These are phyloP conservation scores for Teratosphaeria viscida DNA, from an alignment of 2,329 filamentous ascomycete species.

Conservation along the genomic window DNA sequence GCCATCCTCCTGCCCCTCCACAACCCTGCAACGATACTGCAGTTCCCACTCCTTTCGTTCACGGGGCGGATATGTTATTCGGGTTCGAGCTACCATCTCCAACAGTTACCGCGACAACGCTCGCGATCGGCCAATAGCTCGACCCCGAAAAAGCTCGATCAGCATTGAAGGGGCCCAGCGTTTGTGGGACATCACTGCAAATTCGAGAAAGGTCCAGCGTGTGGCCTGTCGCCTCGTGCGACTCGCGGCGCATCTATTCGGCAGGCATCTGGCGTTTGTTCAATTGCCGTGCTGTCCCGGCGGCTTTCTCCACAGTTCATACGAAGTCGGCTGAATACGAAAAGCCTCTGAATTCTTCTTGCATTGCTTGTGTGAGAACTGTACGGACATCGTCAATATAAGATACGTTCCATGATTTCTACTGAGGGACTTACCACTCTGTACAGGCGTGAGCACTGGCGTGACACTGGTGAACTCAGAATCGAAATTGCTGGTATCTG, in stretches of 20 bases:
- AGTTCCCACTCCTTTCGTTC: background rate
- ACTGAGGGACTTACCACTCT: slow-evolving; percentile 64
- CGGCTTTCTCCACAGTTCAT: slow-evolving; percentile 26
- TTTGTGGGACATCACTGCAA: background rate
- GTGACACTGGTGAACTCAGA: slow-evolving; percentile 98
- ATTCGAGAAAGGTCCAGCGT: background rate
- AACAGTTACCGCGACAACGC: too few species aligned
- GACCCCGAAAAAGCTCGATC: background rate
- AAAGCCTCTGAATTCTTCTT: slow-evolving; percentile 98
- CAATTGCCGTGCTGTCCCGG: background rate
- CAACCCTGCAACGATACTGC: background rate
- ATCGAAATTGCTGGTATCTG: slow-evolving; percentile 99
- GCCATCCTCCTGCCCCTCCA: background rate
- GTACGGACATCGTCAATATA: background rate
- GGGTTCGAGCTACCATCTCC: too few species aligned
- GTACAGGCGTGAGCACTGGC: slow-evolving; percentile 89
- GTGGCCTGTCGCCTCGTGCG: background rate
- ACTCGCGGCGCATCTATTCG: background rate
- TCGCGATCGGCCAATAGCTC: background rate
- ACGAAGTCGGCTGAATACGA: slow-evolving; percentile 92
- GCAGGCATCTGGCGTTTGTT: background rate
- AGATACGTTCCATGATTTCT: background rate
- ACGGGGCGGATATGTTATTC: too few species aligned
- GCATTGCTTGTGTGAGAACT: slow-evolving; percentile 98
- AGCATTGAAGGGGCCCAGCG: background rate